A percentile compares a stretch with the other conserved stretches of the same genome.
phyloP scores from a whole-genome alignment of 78 protist genomes.

The Goniomonas avonlea region DNA sequence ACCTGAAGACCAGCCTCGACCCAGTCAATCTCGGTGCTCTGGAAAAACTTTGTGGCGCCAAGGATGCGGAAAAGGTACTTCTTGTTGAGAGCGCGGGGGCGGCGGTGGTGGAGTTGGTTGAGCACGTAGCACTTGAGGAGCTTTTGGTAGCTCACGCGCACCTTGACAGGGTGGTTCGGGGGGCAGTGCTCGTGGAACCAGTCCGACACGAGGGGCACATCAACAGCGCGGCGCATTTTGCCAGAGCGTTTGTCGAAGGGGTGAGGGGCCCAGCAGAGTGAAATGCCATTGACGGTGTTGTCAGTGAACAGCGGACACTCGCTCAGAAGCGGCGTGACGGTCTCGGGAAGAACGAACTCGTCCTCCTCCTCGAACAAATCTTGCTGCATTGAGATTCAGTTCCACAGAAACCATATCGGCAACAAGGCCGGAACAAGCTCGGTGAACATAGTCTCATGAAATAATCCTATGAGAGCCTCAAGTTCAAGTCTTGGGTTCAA shows the following conservation, averaged over 20 bases:
- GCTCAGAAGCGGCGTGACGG: conserved; percentile 48
- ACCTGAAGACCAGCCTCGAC: conserved; percentile 99
- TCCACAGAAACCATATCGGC: no score
- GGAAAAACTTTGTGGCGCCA: conserved; percentile 93
- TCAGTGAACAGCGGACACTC: conserved; percentile 70
- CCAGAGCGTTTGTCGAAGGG: conserved; percentile 93
- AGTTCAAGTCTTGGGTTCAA: no score
- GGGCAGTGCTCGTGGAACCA: conserved; percentile 90
- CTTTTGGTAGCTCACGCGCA: conserved; percentile 95
- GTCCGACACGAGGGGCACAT: conserved; percentile 90
- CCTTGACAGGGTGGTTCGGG: conserved; percentile 86
- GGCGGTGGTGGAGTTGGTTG: conserved; percentile 65
- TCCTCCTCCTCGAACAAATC: conserved; percentile 45
- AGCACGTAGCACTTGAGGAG: conserved; percentile 91
- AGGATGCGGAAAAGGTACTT: conserved; percentile 77
- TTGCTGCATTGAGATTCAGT: no score
- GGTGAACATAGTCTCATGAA: no score
- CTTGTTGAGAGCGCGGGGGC: conserved; percentile 76
- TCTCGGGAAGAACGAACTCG: conserved; percentile 53
- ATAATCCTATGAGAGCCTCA: no score
- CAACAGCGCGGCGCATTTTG: conserved; percentile 79
- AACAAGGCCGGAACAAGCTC: no score
- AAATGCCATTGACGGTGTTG: conserved; percentile 84
- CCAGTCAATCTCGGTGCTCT: conserved; percentile 96
- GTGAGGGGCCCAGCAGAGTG: conserved; percentile 89